Percentiles rank a stretch among this genome's conserved stretches.
Conservation (phyloP, 2,329 filamentous ascomycete genomes). For the Teratosphaeria pseudoeucalypti region DNA sequence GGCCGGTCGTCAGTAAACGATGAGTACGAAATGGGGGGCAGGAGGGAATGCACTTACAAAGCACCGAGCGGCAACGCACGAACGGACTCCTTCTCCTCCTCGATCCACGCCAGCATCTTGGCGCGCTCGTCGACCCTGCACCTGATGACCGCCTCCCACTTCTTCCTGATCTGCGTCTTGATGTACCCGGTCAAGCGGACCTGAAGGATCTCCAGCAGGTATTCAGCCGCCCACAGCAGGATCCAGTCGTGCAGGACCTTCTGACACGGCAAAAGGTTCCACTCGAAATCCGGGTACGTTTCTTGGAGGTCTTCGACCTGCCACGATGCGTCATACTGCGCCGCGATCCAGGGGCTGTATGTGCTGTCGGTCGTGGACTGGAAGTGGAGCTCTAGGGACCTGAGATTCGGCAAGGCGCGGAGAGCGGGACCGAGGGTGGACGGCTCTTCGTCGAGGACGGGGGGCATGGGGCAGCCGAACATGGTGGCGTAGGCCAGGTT, state of each 20-base stretch:
- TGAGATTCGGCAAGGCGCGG: not conserved
- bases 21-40: not conserved
- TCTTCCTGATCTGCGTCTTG: not conserved
- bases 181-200: conserved; percentile 1
- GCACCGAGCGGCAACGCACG: not conserved
- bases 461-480: not conserved
- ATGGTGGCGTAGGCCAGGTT: not conserved
- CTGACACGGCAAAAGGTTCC: conserved; percentile 1
- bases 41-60: not conserved
- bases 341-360: conserved; percentile 1
- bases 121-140: not conserved
- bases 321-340: not conserved
- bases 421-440: not conserved
- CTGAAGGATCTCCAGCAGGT: not conserved
- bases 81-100: not conserved
- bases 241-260: conserved; percentile 2
- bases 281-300: not conserved
- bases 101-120: not conserved
- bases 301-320: not conserved
- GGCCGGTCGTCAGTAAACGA: not conserved
- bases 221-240: not conserved
- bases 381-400: not conserved
- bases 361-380: not conserved
- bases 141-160: conserved; percentile 2
- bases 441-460: not conserved